Percentiles rank a stretch among this genome's conserved stretches.
These are phyloP conservation scores for Podospora fimiseda DNA, from an alignment of 495 filamentous ascomycete genomes.

Conservation along the genomic window DNA sequence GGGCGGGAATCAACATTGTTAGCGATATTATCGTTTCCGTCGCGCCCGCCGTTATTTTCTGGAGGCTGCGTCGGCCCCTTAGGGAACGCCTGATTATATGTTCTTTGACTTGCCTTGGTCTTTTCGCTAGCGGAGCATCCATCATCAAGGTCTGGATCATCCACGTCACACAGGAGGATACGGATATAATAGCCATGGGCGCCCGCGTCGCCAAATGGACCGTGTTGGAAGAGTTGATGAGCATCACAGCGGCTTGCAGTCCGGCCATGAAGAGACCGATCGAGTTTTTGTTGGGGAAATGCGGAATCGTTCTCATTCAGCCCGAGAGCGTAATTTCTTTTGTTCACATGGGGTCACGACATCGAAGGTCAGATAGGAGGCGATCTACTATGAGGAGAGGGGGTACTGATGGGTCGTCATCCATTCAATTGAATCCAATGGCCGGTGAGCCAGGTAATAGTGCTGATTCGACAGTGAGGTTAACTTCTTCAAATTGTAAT, in stretches of 20 bases:
- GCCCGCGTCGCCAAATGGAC: neutral
- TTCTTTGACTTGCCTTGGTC: constrained; percentile 17
- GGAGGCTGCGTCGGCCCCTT: constrained; percentile 14
- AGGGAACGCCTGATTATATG: constrained; percentile 20
- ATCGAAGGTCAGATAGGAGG: neutral
- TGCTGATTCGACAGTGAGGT: no score
- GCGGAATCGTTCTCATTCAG: neutral
- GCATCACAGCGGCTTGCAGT: neutral
- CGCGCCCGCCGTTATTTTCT: constrained; percentile 14
- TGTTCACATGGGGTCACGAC: neutral
- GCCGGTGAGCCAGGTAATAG: no score
- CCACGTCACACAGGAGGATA: no score
- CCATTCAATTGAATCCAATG: no score
- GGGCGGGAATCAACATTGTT: constrained; percentile 14
- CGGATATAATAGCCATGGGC: neutral
- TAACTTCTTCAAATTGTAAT: no score
- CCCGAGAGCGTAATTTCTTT: neutral
- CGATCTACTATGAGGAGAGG: neutral
- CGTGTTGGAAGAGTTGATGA: neutral
- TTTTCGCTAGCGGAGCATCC: constrained; percentile 14
- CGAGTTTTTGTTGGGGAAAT: neutral
- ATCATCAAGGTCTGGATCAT: constrained; percentile 17
- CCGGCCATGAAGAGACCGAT: neutral
- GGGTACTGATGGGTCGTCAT: no score
- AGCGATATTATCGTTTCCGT: constrained; percentile 16